Base-by-base conservation (phyloP, 1,139 yeast genomes). In the Suhomyces chickasaworum region DNA sequence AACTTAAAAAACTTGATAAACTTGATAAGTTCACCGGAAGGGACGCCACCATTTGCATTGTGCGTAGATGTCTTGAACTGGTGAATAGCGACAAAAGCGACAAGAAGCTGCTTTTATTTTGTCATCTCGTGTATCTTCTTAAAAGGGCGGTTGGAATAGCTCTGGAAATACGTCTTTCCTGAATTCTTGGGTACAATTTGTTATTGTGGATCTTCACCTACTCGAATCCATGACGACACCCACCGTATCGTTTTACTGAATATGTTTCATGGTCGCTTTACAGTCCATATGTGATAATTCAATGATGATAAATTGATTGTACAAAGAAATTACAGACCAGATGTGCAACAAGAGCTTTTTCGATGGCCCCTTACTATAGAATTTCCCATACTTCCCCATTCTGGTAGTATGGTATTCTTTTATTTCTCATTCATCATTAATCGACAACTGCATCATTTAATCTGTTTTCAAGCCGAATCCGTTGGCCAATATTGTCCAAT, bases 341-440 rank as follows among this genome's bases (percentile, higher is more conserved):
- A n/a, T n/a, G n/a, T n/a, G n/a, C n/a, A n/a, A 13, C 9, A 13
- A 2, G 18, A 7, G 16, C 17, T 7, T 9, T 29, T 6, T n/a
- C 15, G 32, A 17, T 13, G 17, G 32, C 18, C 17, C 32, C 17
- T 17, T 29, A n/a, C 12, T 29, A 22, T 22, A 35, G 25, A 35
- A 23, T 17, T 23, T 18, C 22, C 12, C 12, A 5, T 25, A 25
- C 39, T 12, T 12, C 34, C n/a, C 8, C 15, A 29, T 18, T 18
- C 12, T 29, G 23, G 13, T n/a, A 15, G 16, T 18, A 32, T 27
- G 12, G 30, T 15, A 30, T 39, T 30, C 36, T 25, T 29, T 41
- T 41, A 41, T 35, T 41, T 35, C 42, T 39, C 42, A 32, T 33
- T 35, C 35, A 20, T 35, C 39, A 41, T 41, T 41, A 41, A 41